Base-by-base conservation (phyloP, 768 basidiomycete genomes). In the Tulasnella sp. region DNA sequence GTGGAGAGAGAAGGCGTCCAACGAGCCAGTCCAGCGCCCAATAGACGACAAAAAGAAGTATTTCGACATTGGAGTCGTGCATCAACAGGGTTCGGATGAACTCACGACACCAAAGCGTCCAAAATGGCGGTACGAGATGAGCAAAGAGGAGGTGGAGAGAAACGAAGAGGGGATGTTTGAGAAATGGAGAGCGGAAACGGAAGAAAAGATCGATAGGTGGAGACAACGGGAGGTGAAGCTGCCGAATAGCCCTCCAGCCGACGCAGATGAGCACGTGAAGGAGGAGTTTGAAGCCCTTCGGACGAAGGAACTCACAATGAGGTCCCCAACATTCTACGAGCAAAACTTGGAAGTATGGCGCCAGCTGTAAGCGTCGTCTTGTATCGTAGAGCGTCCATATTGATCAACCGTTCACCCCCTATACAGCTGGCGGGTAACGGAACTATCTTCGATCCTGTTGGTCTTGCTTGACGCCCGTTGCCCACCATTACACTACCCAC, bases 311-410 rank as follows among this genome's bases (percentile, higher is more conserved):
- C 40, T 18, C 88, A 92, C 89, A 91, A 91, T 82, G 14, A 86
- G 87, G 69, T 93, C 94, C 4, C 91, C 93, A 2, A 92, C 93
- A 0, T 92, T 93, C 85, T 98, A 92, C 85, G 96, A 98, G 86
- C 90, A 94, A 60, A 98, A 98, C 85, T 83, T 98, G 72, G 94
- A 98, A 84, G 96, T 98, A 20, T 98, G 96, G 96, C 87, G 97
- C 82, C 97, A 98, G 87, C 87, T 98, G 91, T 95, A 85, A 83
- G 93, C 89, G 24, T 75, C 31, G 22, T 24, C 12, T 60, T 22
- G 48, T 77, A 72, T 78, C 78, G 58, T 46, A 22, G 72, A 78
- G 24, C 46, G 3, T 76, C 50, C 80, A 48, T 74, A 74, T 64
- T 74, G 79, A 74, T 77, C 44, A 79, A 75, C 31, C 48, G 37